phyloP scores from a whole-genome alignment of 495 filamentous ascomycete species.

The Tuber aestivum region DNA sequence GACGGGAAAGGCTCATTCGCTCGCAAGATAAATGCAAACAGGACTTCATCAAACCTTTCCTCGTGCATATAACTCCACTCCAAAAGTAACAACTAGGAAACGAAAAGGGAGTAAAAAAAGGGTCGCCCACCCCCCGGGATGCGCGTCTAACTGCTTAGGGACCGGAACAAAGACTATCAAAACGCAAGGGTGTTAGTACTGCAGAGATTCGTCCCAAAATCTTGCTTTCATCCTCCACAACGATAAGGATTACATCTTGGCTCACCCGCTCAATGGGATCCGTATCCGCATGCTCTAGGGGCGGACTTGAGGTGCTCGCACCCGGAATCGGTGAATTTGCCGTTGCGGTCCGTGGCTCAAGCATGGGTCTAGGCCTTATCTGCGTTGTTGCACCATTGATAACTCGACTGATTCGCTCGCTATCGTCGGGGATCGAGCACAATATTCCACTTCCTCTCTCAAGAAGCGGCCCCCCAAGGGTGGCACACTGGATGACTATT shows the following conservation, averaged over 20 bases:
- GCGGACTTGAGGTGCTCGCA: constrained; percentile 14
- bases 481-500: constrained; percentile 57
- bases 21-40: constrained; percentile 31
- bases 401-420: constrained; percentile 39
- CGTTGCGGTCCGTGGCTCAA: constrained; percentile 31
- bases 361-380: constrained; percentile 27
- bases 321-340: constrained; percentile 24
- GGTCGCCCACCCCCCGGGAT: constrained; percentile 3
- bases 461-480: constrained; percentile 79
- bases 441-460: constrained; percentile 49
- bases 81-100: constrained; percentile 7
- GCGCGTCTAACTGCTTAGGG: constrained; percentile 32
- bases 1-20: constrained; percentile 28
- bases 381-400: constrained; percentile 36
- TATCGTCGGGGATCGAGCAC: constrained; percentile 39
- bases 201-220: neutral
- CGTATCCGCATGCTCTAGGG: constrained; percentile 25
- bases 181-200: neutral
- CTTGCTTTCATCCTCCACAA: constrained; percentile 10
- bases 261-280: constrained; percentile 35
- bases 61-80: constrained; percentile 21
- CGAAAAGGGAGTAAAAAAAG: neutral
- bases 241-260: constrained; percentile 27
- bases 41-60: constrained; percentile 19
- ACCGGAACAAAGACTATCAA: constrained; percentile 36